Evolutionary conservation across 2,329 filamentous ascomycete genomes (phyloP), one percentile per base, ranked within the genome.

Genomic region (Salinomyces thailandicus): DNA sequence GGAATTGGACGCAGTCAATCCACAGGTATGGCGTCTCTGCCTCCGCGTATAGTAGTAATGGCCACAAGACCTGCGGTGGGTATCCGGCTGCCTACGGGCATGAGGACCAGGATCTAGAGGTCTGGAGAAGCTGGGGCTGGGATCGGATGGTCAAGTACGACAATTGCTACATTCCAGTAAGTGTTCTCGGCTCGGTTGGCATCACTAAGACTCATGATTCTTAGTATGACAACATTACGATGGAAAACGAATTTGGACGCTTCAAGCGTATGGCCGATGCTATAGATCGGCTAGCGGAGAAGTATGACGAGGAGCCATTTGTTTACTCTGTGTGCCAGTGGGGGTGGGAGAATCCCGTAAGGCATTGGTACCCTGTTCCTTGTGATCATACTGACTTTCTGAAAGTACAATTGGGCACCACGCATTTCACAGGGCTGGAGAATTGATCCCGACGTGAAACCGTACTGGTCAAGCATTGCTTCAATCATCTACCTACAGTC

Each of bases 181-280:
- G n/a, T n/a, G n/a, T n/a, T n/a, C n/a, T n/a, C n/a, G n/a, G n/a
- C n/a, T n/a, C n/a, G n/a, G n/a, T n/a, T n/a, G n/a, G n/a, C n/a
- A n/a, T n/a, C n/a, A n/a, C n/a, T n/a, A n/a, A n/a, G n/a, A n/a
- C n/a, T n/a, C n/a, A n/a, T n/a, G n/a, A n/a, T n/a, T n/a, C n/a
- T n/a, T n/a, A n/a, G n/a, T n/a, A n/a, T n/a, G 53, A 56, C 40
- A 52, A 50, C 14, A 37, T 53, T 5, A 53, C 51, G 5, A 44
- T 52, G 26, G 46, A 51, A 22, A 54, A 53, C 27, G 47, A 53
- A 36, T 44, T 48, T 31, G 52, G 50, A 4, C 45, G 50, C 7
- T 56, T 48, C 33, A 35, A 35, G 26, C 47, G 50, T 16, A 57
- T 57, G 53, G 39, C 45, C 4, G 33, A 43, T 7, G 39, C 46